Base-by-base conservation (phyloP, 148 eudicot species). In the Chenopodium suecicum region DNA sequence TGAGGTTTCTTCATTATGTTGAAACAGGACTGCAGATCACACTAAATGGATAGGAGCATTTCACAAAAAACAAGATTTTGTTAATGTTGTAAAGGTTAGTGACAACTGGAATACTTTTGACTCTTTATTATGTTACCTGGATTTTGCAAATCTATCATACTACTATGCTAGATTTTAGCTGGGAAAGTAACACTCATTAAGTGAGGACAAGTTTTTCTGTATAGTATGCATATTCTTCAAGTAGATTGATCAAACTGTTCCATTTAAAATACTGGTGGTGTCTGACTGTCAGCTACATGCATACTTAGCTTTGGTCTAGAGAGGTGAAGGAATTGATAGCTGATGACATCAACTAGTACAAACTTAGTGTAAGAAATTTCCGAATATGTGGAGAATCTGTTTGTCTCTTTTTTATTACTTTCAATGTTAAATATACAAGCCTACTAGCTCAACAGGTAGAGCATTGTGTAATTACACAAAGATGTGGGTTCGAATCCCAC, bases 21-120 rank as follows among this genome's bases (percentile, higher is more conserved):
- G 52, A 77, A 79, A 78, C 95, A 95, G 99, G 83, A 93, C 95
- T 86, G 95, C 99, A 64, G 99, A 95, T 86, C 95, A 95, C 82
- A 91, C 98, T 81, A 95, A 95, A 84, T 95, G 99, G 99, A 83
- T 95, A 44, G 99, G 98, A 54, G 83, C 92, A 68, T 95, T 95
- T 86, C 88, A 90, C 76, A 88, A 86, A 48, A 95, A 93, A 74
- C 99, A 95, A 77, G 99, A 95, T 82, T 95, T 94, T 60, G 79
- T 93, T 70, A 97, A 94, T 88, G 99, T 94, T 64, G 95, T 92
- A 17, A 97, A 95, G 98, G 98, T 93, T 82, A 77, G 81, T 44
- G 37, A 4, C 20, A 58, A 60, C 44, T 34, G 16, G 16, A 70
- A 76, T 41, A 11, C 60, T 3, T 20, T 19, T 46, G 34, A 4